Base-by-base conservation (phyloP, 345 rosid species). In the Durio zibethinus region DNA sequence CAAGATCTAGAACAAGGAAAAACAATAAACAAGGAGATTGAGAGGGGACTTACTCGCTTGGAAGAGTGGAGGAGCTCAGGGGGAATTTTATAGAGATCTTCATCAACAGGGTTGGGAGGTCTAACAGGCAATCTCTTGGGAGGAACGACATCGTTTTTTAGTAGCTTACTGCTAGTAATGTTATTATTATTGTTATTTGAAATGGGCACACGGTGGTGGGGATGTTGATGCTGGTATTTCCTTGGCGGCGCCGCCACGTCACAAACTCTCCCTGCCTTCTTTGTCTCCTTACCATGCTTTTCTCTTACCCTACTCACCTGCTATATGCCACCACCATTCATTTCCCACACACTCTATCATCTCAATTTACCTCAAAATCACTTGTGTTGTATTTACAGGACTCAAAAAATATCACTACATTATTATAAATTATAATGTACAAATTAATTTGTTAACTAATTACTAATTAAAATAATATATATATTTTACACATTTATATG, bases 61-160 rank as follows among this genome's bases (percentile, higher is more conserved):
- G 89, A 82, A 35, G 92, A 87, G 74, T 80, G 85, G 47, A 93
- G 89, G 61, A 93, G 88, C 74, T 93, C 90, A 15, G 98, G 92
- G 35, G 97, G 94, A 47, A 93, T 89, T 87, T 92, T 90, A 87
- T 93, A 93, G 79, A 93, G 98, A 80, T 93, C 98, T 80, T 93
- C 98, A 48, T 93, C 98, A 4, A 93, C 90, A 10, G 98, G 83
- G 78, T 89, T 89, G 1, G 92, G 87, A 56, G 86, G 81, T 75
- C 78, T 78, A 6, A 64, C 82, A 33, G 81, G 33, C 4, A 69
- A 48, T 18, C 72, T 29, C 63, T 40, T 11, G 83, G 79, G 6
- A 7, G 20, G 10, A 38, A 53, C 85, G 70, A 15, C 82, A 36
- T 62, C 63, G 77, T 76, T 79, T 76, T 72, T 60, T 7, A 54